Base-by-base conservation (phyloP, 352 stramenopile species). In the Phytophthora lateralis region DNA sequence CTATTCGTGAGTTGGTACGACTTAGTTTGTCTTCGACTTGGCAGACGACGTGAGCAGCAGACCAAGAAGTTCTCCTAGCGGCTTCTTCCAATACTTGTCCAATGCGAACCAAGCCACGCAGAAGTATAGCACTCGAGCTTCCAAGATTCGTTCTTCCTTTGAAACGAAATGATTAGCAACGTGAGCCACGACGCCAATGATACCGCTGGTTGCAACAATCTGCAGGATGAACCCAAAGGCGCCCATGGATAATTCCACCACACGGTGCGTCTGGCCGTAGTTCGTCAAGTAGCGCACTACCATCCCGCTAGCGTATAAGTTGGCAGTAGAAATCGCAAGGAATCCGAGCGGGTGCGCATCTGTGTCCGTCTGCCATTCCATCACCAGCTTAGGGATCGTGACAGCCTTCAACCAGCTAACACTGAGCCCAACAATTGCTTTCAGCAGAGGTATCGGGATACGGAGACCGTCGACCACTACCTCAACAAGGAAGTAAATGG, bases 401-500 rank as follows among this genome's bases (percentile, higher is more conserved):
- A 89, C 68, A 52, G 82, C 76, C 68, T 91, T 91, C 46, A 90
- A 61, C 82, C 82, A 91, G 55, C 80, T 83, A 44, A 91, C 80
- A 52, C 69, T 60, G n/a, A 90, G 60, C 17, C 78, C 78, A 21
- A 85, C 57, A 15, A 80, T 41, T n/a, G 74, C 69, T 55, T 85
- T 76, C 17, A 91, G 60, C 15, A 88, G 20, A 14, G 66, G 42
- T 24, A 73, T 51, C 5, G 82, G 82, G 8, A 91, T 53, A 17
- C 42, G 49, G 9, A 91, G 43, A 12, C 71, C 46, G 6, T 72
- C 75, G 10, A 88, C 52, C 14, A 70, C 58, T 26, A 76, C 34
- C 59, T 79, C 75, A 11, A 89, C 73, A 2, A 71, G 30, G 15
- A 75, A 60, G 67, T 89, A 91, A 30, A 87, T 72, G 0, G 82